A percentile compares a stretch with the other conserved stretches of the same genome.
These are phyloP conservation scores for Mortierella polycephala DNA, from an alignment of 371 early-diverging fungal genomes.

Conservation along the genomic window DNA sequence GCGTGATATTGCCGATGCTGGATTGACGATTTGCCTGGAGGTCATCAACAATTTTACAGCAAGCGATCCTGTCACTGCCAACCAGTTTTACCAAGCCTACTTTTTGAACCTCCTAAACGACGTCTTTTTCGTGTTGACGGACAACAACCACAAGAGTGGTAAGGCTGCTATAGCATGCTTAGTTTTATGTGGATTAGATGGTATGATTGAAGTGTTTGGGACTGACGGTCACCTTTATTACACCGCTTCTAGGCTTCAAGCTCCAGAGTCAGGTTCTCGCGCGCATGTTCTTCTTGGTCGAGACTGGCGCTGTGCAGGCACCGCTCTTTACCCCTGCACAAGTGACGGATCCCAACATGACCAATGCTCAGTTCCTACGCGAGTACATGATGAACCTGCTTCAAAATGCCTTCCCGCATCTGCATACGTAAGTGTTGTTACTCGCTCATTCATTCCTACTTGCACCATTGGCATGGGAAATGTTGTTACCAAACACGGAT, in stretches of 20 bases:
- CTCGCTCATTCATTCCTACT: background rate
- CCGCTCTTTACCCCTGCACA: constrained; percentile 83
- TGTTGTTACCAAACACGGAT: too few species aligned
- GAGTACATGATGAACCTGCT: constrained; percentile 86
- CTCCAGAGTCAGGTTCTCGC: constrained; percentile 91
- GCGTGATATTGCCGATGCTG: constrained; percentile 96
- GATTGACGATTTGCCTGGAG: constrained; percentile 87
- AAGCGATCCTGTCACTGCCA: constrained; percentile 80
- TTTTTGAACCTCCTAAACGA: constrained; percentile 92
- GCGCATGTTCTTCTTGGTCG: constrained; percentile 88
- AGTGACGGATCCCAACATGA: constrained; percentile 77
- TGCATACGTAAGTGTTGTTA: constrained; percentile 72
- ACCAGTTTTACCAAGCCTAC: constrained; percentile 91
- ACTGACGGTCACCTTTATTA: background rate
- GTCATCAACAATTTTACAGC: constrained; percentile 82
- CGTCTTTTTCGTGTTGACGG: constrained; percentile 95
- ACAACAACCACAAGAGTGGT: constrained; percentile 97
- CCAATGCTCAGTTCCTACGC: constrained; percentile 81
- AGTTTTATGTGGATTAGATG: background rate
- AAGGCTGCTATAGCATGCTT: background rate
- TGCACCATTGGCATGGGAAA: background rate
- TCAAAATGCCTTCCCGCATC: constrained; percentile 93
- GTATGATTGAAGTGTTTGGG: background rate
- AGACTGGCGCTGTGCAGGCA: constrained; percentile 80
- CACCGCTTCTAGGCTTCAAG: constrained; percentile 79